Evolutionary conservation across 768 basidiomycete genomes (phyloP), one percentile per base, ranked within the genome.

Genomic region (Kwoniella sp.): DNA sequence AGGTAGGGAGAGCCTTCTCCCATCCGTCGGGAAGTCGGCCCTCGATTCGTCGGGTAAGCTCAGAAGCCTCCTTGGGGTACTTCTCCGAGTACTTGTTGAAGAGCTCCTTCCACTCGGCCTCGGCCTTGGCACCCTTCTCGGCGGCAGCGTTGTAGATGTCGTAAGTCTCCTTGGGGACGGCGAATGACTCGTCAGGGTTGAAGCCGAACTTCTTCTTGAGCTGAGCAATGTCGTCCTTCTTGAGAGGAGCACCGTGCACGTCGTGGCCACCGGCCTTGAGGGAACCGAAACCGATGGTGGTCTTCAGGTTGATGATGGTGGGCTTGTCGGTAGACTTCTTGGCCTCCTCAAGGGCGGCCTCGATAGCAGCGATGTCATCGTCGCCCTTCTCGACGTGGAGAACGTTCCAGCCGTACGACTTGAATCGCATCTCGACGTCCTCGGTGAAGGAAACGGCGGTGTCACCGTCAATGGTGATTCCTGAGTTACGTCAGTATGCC

Each of bases 381-480:
- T 89, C 85, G 46, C 89, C 89, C 54, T 90, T 78, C 53, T 84
- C 79, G 53, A 91, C 87, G 67, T 81, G 82, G 56, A 92, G 82
- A 51, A 92, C 89, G 59, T 95, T 86, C 92, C 92, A 96, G 48
- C 88, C 89, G 75, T 95, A 95, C 2, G 92, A 73, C 70, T 84
- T 77, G 80, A 91, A 95, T 50, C 92, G 84, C 70, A 85, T 83
- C 63, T 81, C 83, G 49, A 93, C 89, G 65, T 95, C 83, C 76
- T 96, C 92, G 36, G 92, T 96, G 80, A 96, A 96, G 15, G 92
- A 87, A 50, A 85, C 80, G 50, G 83, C 83, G 59, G 91, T 96
- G 76, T 89, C 83, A 59, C 92, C 92, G 71, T 96, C 92, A 65
- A 96, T 95, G 59, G 92, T 89, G 74, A 96, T 96, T 75, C 90